Evolutionary conservation across 1,284 basidiomycete genomes (phyloP), one percentile per base, ranked within the genome.

Genomic region (Singerocomus inundabilis): DNA sequence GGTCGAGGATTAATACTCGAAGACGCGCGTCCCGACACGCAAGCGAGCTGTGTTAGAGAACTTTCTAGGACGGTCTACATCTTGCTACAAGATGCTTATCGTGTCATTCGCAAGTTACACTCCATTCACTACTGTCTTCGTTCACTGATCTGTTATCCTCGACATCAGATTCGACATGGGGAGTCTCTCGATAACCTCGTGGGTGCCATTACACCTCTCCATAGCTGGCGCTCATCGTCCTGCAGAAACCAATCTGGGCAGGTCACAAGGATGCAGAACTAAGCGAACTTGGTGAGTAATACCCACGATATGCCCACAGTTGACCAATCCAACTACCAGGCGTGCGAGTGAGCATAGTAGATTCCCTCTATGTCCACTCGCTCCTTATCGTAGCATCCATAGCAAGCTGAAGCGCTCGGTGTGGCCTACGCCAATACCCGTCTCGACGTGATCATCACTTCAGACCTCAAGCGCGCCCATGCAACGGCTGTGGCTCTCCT

Each of bases 391-490:
- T 37, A 15, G 3, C 26, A 33, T 38, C 13, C 51, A 49, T 57
- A 92, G 88, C 93, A 95, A 88, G 91, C 93, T 4, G 81, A 79
- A 59, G 90, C 91, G 0, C 72, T 91, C 2, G 91, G 83, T 1
- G 69, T 75, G 43, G 80, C 81, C 21, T 79, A 93, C 30, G 70
- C 80, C n/a, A 60, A 72, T 28, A 80, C 73, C 12, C 75, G 63
- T 9, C 76, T 94, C 56, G 74, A 79, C 36, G 79, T 79, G 16
- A 88, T 98, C 52, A 83, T 91, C 66, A 79, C 88, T 8, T 95
- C 92, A 0, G 80, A 88, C 50, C 78, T 97, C 44, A 79, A 85
- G 59, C 84, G 94, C 25, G 91, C 93, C 2, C 72, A 78, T 47
- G 75, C 75, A 56, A 93, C 91, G 0, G 91, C 89, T 0, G 66